These are phyloP conservation scores for Bipolaris oryzae DNA, from an alignment of 2,329 filamentous ascomycete genomes.

Conservation along the genomic window DNA sequence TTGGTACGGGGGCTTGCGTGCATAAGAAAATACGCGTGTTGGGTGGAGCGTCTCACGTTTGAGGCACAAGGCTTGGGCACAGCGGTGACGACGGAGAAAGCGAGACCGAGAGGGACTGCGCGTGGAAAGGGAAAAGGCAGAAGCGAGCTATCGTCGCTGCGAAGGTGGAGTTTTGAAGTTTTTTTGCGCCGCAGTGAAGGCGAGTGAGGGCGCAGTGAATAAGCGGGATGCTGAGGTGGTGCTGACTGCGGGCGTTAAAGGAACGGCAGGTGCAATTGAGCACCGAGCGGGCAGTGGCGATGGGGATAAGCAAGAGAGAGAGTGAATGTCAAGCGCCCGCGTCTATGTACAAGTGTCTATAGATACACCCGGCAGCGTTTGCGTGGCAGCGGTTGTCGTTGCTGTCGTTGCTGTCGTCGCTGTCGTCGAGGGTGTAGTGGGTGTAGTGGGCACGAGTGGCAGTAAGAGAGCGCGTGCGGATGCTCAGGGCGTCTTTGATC, in stretches of 20 bases:
- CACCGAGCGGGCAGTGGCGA: slow-evolving; percentile 20
- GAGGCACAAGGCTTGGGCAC: slow-evolving; percentile 35
- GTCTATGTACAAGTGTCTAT: slow-evolving; percentile 20
- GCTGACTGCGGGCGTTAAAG: slow-evolving; percentile 15
- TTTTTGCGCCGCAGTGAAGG: slow-evolving; percentile 26
- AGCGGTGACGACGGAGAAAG: slow-evolving; percentile 32
- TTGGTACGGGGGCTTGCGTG: slow-evolving; percentile 30
- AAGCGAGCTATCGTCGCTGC: slow-evolving; percentile 7
- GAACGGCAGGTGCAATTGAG: slow-evolving; percentile 34
- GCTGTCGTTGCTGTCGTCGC: background rate
- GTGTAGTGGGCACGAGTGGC: background rate
- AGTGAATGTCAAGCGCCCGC: slow-evolving; percentile 29
- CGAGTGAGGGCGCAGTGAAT: slow-evolving; percentile 9
- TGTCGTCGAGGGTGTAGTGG: background rate
- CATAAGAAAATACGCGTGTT: slow-evolving; percentile 34
- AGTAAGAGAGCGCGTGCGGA: slow-evolving; percentile 21
- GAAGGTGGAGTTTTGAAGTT: slow-evolving; percentile 16
- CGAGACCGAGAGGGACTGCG: slow-evolving; percentile 16
- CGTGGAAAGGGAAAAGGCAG: slow-evolving; percentile 19
- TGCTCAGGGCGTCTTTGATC: slow-evolving; percentile 10
- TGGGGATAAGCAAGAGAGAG: slow-evolving; percentile 18
- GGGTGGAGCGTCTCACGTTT: slow-evolving; percentile 40
- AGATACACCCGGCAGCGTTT: background rate
- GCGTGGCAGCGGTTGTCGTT: background rate
- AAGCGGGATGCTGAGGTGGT: slow-evolving; percentile 7